Evolutionary conservation across 306 rosid genomes (phyloP), one percentile per base, ranked within the genome.

Genomic region (Lagenaria siceraria): DNA sequence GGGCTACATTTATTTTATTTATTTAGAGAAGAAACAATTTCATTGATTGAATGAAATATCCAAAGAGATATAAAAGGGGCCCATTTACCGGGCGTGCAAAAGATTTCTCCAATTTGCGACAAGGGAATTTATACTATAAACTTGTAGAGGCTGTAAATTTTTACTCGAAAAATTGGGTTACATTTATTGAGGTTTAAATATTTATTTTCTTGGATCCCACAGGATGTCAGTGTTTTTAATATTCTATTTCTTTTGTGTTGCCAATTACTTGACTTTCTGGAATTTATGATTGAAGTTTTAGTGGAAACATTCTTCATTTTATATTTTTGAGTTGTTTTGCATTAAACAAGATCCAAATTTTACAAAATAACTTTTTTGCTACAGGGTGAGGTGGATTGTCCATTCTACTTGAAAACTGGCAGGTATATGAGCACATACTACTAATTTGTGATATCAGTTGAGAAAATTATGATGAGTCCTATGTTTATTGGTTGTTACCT

Each of bases 321-420:
- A 13, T 9, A 64, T 3, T 64, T 33, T 64, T 36, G 21, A 64
- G 15, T 43, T 46, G 9, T 43, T 46, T 42, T 42, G 52, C 75
- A 12, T 22, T 43, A 19, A 36, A 64, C 55, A 76, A 7, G 54
- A 65, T 80, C 65, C 80, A 79, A 53, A 36, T 80, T 46, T 77
- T 61, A 80, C 48, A 19, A 33, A 76, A 29, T 82, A 48, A 86
- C 19, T 54, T 79, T 11, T 82, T 89, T 80, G 64, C 77, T 76
- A 84, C 96, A 95, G 98, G 93, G 93, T 72, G 97, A 92, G 85
- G 91, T 88, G 60, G 97, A 95, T 86, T 95, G 98, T 75, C 97
- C 98, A 78, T 95, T 95, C 97, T 95, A 95, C 92, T 82, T 95
- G 89, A 95, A 95, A 88, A 95, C 97, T 87, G 97, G 97, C 86